phyloP scores from a whole-genome alignment of 2,329 filamentous ascomycete species.

The Phymatotrichopsis omnivora region DNA sequence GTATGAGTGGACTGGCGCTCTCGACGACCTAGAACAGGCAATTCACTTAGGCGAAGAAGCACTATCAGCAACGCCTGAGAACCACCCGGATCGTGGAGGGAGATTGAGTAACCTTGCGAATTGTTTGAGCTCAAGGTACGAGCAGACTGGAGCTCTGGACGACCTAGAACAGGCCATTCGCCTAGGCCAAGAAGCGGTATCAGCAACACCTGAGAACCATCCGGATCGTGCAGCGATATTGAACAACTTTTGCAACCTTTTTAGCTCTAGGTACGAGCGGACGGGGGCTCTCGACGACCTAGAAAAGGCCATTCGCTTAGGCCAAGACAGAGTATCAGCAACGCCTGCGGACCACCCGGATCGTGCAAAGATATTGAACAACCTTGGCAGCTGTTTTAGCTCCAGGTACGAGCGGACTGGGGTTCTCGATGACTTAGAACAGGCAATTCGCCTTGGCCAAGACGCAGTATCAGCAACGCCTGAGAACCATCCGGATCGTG shows the following conservation, averaged over 20 bases:
- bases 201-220: neutral
- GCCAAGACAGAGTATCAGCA: constrained; percentile 3
- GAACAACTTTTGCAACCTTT: neutral
- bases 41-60: constrained; percentile 11
- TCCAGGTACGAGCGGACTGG: neutral
- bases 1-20: constrained; percentile 8
- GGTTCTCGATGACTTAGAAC: neutral
- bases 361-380: neutral
- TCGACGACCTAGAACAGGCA: constrained; percentile 17
- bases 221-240: neutral
- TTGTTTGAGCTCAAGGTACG: neutral
- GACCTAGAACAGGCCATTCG: constrained; percentile 17
- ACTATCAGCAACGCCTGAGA: constrained; percentile 3
- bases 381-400: neutral
- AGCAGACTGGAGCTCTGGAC: constrained; percentile 1
- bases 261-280: neutral
- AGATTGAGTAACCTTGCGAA: neutral
- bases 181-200: constrained; percentile 5
- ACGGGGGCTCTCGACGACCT: constrained; percentile 11
- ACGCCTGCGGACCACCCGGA: neutral
- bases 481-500: neutral
- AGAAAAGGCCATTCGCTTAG: constrained; percentile 9
- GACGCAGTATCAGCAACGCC: neutral
- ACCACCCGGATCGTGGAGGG: neutral
- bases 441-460: neutral